Evolutionary conservation across 495 filamentous ascomycete genomes (phyloP).

Genomic region (Neurospora sublineolata): DNA sequence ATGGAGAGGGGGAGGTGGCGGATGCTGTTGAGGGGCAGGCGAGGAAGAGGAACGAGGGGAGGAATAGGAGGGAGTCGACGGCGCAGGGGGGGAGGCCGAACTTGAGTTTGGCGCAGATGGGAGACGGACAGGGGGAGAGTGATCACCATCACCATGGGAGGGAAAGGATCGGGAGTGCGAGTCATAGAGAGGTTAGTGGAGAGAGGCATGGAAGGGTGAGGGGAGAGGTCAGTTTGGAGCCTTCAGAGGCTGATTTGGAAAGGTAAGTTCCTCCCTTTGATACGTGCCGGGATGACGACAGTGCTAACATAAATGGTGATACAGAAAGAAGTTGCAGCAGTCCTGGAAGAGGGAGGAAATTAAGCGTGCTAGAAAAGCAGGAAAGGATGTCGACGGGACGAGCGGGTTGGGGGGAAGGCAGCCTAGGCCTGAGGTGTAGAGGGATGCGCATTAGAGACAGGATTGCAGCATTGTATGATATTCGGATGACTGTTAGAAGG

Average conservation of each 20-base stretch:
- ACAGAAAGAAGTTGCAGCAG: conserved; percentile 25
- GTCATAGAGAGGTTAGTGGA: not conserved
- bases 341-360: conserved; percentile 17
- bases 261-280: conserved; percentile 17
- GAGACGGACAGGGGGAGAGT: not conserved
- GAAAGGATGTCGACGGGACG: conserved; percentile 15
- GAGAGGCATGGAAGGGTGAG: conserved; percentile 12
- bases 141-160: not conserved
- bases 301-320: not conserved
- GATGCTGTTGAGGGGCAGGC: conserved; percentile 32
- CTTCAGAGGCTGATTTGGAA: conserved; percentile 28
- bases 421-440: not conserved
- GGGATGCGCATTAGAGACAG: not conserved
- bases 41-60: conserved; percentile 8
- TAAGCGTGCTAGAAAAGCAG: conserved; percentile 20
- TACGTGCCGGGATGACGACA: not conserved
- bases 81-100: not conserved
- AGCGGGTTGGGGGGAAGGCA: not conserved
- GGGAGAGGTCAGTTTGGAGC: conserved; percentile 16
- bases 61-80: not conserved
- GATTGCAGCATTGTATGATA: not conserved
- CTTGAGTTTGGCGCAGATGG: not conserved
- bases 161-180: not conserved
- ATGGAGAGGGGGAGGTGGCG: conserved; percentile 45
- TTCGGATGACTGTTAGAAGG: not conserved